phyloP scores from a whole-genome alignment of 441 rosid species.

The Gossypium davidsonii region DNA sequence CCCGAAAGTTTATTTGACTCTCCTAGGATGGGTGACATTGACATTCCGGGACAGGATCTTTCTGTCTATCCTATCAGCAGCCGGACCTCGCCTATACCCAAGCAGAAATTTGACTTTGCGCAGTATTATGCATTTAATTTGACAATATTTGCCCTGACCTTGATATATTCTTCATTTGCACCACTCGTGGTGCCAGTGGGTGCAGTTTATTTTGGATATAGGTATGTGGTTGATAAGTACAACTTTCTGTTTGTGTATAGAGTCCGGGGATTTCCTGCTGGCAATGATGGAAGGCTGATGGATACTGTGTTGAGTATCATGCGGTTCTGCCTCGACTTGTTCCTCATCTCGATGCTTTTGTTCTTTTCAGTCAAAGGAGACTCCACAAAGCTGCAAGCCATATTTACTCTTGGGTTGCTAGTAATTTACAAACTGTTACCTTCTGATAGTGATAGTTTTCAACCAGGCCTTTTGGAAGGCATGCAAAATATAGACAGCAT shows the following conservation, averaged over 20 bases:
- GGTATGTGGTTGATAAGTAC: conserved; percentile 92
- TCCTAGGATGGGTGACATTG: conserved; percentile 40
- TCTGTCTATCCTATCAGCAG: conserved; percentile 74
- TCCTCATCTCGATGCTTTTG: conserved; percentile 72
- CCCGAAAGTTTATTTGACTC: conserved; percentile 55
- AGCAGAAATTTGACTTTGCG: conserved; percentile 89
- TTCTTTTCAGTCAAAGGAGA: conserved; percentile 91
- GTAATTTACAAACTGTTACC: conserved; percentile 83
- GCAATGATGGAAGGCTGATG: conserved; percentile 94
- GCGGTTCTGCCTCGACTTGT: conserved; percentile 81
- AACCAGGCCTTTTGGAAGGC: conserved; percentile 59
- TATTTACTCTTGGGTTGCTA: conserved; percentile 76
- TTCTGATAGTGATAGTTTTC: conserved; percentile 55
- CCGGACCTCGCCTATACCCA: conserved; percentile 81
- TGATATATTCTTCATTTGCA: conserved; percentile 88
- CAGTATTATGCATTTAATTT: conserved; percentile 92
- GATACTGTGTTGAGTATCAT: conserved; percentile 74
- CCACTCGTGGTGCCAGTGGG: conserved; percentile 93
- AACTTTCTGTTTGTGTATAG: conserved; percentile 89
- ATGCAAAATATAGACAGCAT: conserved; percentile 67
- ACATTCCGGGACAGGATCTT: conserved; percentile 61
- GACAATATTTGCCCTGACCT: conserved; percentile 84
- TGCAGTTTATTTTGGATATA: conserved; percentile 82
- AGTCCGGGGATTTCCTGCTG: conserved; percentile 90
- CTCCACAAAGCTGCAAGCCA: conserved; percentile 90